Base-by-base conservation (phyloP, 495 filamentous ascomycete species). In the Penicillium cosmopolitanum region DNA sequence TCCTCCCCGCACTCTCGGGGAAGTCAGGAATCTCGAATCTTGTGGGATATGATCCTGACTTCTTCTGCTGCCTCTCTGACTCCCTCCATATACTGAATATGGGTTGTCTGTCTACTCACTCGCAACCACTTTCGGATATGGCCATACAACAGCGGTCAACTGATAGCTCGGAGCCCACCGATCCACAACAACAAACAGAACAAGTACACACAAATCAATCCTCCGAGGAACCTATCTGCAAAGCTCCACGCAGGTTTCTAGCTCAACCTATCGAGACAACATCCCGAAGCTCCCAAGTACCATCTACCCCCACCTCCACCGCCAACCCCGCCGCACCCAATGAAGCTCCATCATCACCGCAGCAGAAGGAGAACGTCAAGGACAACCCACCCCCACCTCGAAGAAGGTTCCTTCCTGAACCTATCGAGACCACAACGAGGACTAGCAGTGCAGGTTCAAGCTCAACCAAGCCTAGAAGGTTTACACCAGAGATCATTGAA, bases 251-350 rank as follows among this genome's bases (percentile, higher is more conserved):
- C 28, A 66, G 53, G 48, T 73, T 90, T 61, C 75, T 82, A 7
- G 85, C 87, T 2, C 82, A 92, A 63, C 80, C 88, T 5, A 82
- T 89, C 48, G 88, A 90, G 68, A 90, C 85, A n/a, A 80, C 83
- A 9, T 80, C 84, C 16, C 78, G 85, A 53, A 80, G 80, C 12
- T 82, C 82, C 62, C 78, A 79, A 59, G 79, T 74, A 12, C 80
- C 76, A 15, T 40, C 36, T 15, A 19, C 15, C 16, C 7, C 43
- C 13, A 16, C 15, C 15, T 2, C 13, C 15, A 18, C n/a, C 15
- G 1, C 16, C 15, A 11, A 46, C 43, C 43, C 43, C 18, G 23
- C 57, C 38, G n/a, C 42, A 33, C 44, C 34, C 4, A 46, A 57
- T n/a, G 12, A n/a, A 23, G 2, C 23, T n/a, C 36, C 36, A 40